Percentiles rank a stretch among this genome's conserved stretches.
These are phyloP conservation scores for Paxillus ammoniavirescens DNA, from an alignment of 768 basidiomycete genomes.

Conservation along the genomic window DNA sequence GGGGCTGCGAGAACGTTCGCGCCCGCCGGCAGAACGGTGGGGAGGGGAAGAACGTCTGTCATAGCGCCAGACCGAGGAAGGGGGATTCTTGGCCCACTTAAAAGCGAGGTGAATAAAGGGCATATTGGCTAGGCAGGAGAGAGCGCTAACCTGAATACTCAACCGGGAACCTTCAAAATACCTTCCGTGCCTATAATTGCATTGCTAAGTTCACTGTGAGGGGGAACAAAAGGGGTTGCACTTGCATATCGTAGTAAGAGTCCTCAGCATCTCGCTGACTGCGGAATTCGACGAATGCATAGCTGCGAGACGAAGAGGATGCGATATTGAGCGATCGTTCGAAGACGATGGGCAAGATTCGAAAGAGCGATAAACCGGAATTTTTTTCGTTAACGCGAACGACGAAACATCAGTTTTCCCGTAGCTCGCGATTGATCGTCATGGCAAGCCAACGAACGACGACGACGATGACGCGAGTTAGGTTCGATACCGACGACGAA, in stretches of 20 bases:
- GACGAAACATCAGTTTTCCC: slow-evolving; percentile 30
- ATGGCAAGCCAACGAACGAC: slow-evolving; percentile 20
- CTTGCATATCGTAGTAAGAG: slow-evolving; percentile 82
- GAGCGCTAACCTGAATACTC: slow-evolving; percentile 63
- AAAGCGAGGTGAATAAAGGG: neutral
- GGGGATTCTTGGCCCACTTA: slow-evolving; percentile 82
- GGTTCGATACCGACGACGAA: slow-evolving; percentile 29
- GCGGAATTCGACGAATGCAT: slow-evolving; percentile 85
- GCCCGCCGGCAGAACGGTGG: slow-evolving; percentile 35
- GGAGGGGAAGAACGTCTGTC: slow-evolving; percentile 54
- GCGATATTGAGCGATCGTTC: slow-evolving; percentile 59
- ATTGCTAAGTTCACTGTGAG: slow-evolving; percentile 9
- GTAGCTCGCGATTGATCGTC: slow-evolving; percentile 25
- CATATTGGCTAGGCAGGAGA: too few relatives aligned
- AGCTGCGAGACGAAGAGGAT: slow-evolving; percentile 55
- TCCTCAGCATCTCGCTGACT: slow-evolving; percentile 77
- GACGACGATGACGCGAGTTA: slow-evolving; percentile 29
- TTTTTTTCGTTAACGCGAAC: slow-evolving; percentile 14
- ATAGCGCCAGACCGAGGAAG: slow-evolving; percentile 79
- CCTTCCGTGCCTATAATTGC: slow-evolving; percentile 61
- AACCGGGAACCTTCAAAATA: slow-evolving; percentile 72
- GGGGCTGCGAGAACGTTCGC: slow-evolving; percentile 54
- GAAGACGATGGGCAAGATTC: slow-evolving; percentile 32
- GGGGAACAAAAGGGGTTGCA: slow-evolving; percentile 1
- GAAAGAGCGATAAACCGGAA: slow-evolving; percentile 33